Percentiles rank a stretch among this genome's conserved stretches.
These are phyloP conservation scores for Rhipidocladum racemiflorum DNA, from an alignment of 176 grass and related monocot genomes.

Conservation along the genomic window DNA sequence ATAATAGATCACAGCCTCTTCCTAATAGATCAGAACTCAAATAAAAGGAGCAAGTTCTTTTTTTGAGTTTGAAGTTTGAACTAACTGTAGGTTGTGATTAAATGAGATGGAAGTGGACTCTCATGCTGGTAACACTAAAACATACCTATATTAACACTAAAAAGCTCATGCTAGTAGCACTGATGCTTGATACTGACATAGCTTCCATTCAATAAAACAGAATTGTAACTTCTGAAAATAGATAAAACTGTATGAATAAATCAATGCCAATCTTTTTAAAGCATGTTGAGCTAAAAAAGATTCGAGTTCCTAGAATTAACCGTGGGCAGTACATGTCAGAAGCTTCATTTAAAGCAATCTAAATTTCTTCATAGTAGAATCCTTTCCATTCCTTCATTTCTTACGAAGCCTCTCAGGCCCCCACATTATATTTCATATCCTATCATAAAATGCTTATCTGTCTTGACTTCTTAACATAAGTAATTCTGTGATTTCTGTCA, in stretches of 20 bases:
- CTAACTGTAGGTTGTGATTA: neutral
- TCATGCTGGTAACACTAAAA: neutral
- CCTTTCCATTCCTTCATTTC: neutral
- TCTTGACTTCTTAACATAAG: neutral
- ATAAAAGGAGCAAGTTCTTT: neutral
- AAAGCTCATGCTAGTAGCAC: no score
- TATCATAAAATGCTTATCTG: neutral
- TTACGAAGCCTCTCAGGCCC: neutral
- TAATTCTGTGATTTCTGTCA: neutral
- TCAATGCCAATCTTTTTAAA: neutral
- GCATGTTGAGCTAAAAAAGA: neutral
- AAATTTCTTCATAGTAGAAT: neutral
- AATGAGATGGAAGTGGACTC: neutral
- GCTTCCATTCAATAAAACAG: neutral
- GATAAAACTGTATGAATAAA: neutral
- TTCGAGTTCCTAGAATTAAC: neutral
- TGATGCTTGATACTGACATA: neutral
- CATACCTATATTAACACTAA: neutral
- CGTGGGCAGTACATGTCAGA: neutral
- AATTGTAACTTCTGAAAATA: neutral
- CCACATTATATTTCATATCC: neutral
- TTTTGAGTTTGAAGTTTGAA: neutral
- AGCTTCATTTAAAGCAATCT: neutral
- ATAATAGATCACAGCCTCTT: conserved; percentile 17
- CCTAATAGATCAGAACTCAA: neutral